Base-by-base conservation (phyloP, 2,329 filamentous ascomycete species). In the Bipolaris sorokiniana region DNA sequence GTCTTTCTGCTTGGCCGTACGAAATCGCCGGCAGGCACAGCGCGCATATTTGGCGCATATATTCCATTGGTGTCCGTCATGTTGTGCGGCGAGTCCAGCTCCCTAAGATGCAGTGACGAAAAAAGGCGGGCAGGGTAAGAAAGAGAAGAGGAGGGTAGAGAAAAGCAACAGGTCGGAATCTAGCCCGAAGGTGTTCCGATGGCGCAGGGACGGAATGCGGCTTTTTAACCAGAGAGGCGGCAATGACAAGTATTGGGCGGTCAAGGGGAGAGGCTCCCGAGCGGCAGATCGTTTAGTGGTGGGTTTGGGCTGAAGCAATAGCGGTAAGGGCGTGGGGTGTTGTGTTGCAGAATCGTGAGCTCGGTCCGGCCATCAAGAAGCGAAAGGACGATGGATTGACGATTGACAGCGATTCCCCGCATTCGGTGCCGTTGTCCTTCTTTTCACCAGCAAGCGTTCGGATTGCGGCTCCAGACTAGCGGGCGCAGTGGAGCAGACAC, bases 1-100 rank as follows among this genome's bases (percentile, higher is more conserved):
- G 80, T 79, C 68, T 73, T 80, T 68, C 72, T 74, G 63, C 70
- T 71, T 53, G 79, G 79, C 59, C 71, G 72, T 63, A 80, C 75
- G 56, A 80, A 77, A 48, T 81, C 78, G 65, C 78, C 79, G 31
- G 70, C 69, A 51, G 75, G 75, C 58, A 77, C 74, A 49, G 68
- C 68, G 65, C 75, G 74, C 75, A 77, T 76, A 42, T 77, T 73
- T 11, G 74, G 74, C 65, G 68, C 65, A 62, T 69, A 76, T 51
- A 70, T 69, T 64, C 75, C 75, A 69, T 77, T 76, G 63, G 70
- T 62, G 46, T 68, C 71, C 42, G 73, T 65, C 69, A 70, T 71
- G 63, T 51, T 63, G 58, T 48, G 58, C 31, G 57, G 59, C 60
- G 64, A 70, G 71, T 62, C 65, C 63, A 72, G 71, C 68, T 70